Evolutionary conservation across 257 asterid genomes (phyloP).

Genomic region (Lantana camara): DNA sequence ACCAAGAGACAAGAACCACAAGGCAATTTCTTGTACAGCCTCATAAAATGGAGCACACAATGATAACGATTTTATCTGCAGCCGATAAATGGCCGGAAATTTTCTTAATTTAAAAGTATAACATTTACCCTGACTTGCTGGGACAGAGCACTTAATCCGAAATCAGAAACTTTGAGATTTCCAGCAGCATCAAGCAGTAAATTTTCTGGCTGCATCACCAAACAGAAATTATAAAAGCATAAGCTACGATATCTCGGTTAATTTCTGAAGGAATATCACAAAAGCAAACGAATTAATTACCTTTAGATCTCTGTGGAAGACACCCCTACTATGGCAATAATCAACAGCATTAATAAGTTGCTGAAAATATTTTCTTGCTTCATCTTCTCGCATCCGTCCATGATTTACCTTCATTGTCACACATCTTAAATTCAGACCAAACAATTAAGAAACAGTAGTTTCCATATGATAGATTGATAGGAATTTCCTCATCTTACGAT

Average conservation of each 20-base stretch:
- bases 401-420: conserved; percentile 62
- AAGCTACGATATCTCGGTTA: not conserved
- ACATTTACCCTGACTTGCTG: conserved; percentile 85
- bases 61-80: too few species aligned
- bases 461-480: not conserved
- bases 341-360: conserved; percentile 91
- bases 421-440: conserved; percentile 27
- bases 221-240: conserved; percentile 15
- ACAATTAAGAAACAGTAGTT: conserved; percentile 6
- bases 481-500: conserved; percentile 59
- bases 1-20: not conserved
- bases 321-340: conserved; percentile 98
- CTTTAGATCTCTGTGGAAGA: conserved; percentile 91
- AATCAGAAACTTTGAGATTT: conserved; percentile 90
- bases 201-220: conserved; percentile 79
- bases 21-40: not conserved
- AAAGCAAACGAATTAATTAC: conserved; percentile 31
- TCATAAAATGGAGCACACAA: too few species aligned
- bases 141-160: conserved; percentile 94
- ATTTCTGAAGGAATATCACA: not conserved
- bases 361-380: conserved; percentile 88
- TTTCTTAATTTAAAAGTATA: not conserved
- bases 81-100: too few species aligned
- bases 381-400: conserved; percentile 88
- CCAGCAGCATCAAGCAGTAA: conserved; percentile 80